phyloP scores from a whole-genome alignment of 352 stramenopile species.

The Phytophthora ramorum region DNA sequence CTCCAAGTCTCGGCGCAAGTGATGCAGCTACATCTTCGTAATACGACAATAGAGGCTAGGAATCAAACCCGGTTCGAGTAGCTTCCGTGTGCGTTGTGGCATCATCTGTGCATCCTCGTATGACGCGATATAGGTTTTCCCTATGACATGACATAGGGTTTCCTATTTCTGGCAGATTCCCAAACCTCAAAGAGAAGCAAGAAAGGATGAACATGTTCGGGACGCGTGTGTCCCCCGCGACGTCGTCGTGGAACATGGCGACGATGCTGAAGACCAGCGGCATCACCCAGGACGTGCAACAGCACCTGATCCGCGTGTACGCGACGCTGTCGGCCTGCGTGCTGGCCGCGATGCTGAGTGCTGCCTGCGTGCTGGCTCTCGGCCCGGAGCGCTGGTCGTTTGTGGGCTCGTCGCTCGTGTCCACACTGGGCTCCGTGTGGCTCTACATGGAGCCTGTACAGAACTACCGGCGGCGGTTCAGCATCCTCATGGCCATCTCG shows the following conservation, averaged over 20 bases:
- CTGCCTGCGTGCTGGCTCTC: slow-evolving; percentile 46
- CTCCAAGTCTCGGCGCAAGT: slow-evolving; percentile 39
- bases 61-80: neutral
- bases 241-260: slow-evolving; percentile 54
- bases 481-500: slow-evolving; percentile 73
- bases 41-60: slow-evolving; percentile 4
- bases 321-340: slow-evolving; percentile 69
- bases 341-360: slow-evolving; percentile 55
- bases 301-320: slow-evolving; percentile 78
- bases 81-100: neutral
- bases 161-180: neutral
- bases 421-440: slow-evolving; percentile 65
- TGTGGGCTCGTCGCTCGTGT: slow-evolving; percentile 55
- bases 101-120: neutral
- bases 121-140: neutral
- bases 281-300: slow-evolving; percentile 70
- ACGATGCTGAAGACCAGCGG: slow-evolving; percentile 78
- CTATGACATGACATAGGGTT: neutral
- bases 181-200: slow-evolving; percentile 26
- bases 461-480: slow-evolving; percentile 65
- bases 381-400: slow-evolving; percentile 46
- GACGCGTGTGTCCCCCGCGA: slow-evolving; percentile 14
- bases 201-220: slow-evolving; percentile 42
- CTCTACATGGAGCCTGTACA: slow-evolving; percentile 63
- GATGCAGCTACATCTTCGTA: neutral